Conservation (phyloP, 1,284 basidiomycete species). For the Ustilago hordei region DNA sequence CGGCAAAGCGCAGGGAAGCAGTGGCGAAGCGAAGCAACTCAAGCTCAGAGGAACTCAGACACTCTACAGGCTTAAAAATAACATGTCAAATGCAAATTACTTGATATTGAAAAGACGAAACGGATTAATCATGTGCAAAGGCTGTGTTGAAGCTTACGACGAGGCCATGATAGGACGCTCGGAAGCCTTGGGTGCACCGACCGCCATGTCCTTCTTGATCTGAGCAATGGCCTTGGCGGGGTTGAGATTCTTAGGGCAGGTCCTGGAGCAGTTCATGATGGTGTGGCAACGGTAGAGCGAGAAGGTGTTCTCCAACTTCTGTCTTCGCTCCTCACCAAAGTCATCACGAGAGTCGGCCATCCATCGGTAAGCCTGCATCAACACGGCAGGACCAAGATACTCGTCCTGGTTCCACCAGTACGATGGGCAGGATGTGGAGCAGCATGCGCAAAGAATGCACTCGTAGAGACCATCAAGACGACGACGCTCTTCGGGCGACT, state of each 20-base stretch:
- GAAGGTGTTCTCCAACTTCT: slow-evolving; percentile 93
- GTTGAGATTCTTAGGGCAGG: slow-evolving; percentile 96
- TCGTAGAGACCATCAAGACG: slow-evolving; percentile 98
- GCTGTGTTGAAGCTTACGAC: slow-evolving; percentile 22
- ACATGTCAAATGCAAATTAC: slow-evolving; percentile 4
- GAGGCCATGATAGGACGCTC: slow-evolving; percentile 63
- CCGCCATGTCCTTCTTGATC: slow-evolving; percentile 69
- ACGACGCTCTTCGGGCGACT: slow-evolving; percentile 89
- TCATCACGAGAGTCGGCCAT: slow-evolving; percentile 95
- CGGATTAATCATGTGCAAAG: slow-evolving; percentile 2
- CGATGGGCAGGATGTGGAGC: slow-evolving; percentile 88
- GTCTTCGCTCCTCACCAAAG: slow-evolving; percentile 84
- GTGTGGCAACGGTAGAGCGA: slow-evolving; percentile 84
- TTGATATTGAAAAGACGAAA: slow-evolving; percentile 12
- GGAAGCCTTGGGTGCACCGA: slow-evolving; percentile 57
- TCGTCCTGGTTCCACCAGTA: slow-evolving; percentile 99
- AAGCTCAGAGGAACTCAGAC: no score
- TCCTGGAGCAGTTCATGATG: slow-evolving; percentile 95
- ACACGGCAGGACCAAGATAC: slow-evolving; percentile 94
- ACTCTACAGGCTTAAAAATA: not conserved
- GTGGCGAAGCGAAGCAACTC: no score
- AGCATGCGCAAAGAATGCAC: slow-evolving; percentile 74
- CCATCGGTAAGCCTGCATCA: slow-evolving; percentile 89
- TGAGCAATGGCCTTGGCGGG: slow-evolving; percentile 67
- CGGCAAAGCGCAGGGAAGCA: no score